These are phyloP conservation scores for Ogataea paraovalis DNA, from an alignment of 805 yeast species.

Conservation along the genomic window DNA sequence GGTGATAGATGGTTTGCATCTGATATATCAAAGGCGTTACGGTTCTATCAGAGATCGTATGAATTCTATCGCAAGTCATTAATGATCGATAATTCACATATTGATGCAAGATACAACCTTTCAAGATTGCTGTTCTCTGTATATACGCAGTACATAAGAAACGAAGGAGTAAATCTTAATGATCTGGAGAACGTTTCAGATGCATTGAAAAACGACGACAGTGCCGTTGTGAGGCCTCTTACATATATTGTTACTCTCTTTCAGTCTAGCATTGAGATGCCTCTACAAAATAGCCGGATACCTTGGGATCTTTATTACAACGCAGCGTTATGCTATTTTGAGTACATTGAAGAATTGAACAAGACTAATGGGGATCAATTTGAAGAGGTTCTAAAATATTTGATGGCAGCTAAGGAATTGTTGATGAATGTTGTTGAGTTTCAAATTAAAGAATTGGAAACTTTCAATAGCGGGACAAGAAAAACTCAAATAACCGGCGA, in stretches of 20 bases:
- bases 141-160: slow-evolving; percentile 45
- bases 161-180: slow-evolving; percentile 39
- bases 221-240: slow-evolving; percentile 39
- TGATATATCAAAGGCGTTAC: slow-evolving; percentile 57
- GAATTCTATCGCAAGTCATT: slow-evolving; percentile 39
- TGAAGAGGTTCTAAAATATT: slow-evolving; percentile 18
- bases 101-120: slow-evolving; percentile 57
- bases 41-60: slow-evolving; percentile 62
- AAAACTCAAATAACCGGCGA: slow-evolving; percentile 1
- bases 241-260: slow-evolving; percentile 34
- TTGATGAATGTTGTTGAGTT: slow-evolving; percentile 27
- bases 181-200: slow-evolving; percentile 32
- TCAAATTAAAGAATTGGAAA: slow-evolving; percentile 21
- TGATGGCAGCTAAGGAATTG: slow-evolving; percentile 18
- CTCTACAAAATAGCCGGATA: slow-evolving; percentile 6
- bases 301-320: slow-evolving; percentile 46
- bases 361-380: slow-evolving; percentile 15
- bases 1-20: slow-evolving; percentile 73
- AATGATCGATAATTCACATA: slow-evolving; percentile 14
- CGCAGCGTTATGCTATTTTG: slow-evolving; percentile 43
- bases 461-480: slow-evolving; percentile 20
- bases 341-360: slow-evolving; percentile 38
- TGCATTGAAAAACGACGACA: slow-evolving; percentile 25
- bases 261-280: slow-evolving; percentile 33
- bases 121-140: slow-evolving; percentile 57